phyloP scores from a whole-genome alignment of 2,329 filamentous ascomycete species.

The Aspergillus udagawae region DNA sequence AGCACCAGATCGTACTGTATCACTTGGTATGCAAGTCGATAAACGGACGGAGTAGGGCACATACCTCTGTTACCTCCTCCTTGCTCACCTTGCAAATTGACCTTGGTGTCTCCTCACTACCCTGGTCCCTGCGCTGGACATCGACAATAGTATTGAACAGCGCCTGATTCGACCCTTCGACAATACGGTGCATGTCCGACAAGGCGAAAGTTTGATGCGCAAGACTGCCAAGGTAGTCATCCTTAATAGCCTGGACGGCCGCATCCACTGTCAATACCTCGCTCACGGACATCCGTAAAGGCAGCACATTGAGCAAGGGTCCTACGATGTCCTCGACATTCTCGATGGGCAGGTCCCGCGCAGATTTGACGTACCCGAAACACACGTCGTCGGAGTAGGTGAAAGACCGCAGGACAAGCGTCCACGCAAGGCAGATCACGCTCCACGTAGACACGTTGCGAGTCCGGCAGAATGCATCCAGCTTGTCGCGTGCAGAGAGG shows the following conservation, averaged over 20 bases:
- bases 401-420: conserved; percentile 33
- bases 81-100: neutral
- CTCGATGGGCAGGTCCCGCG: conserved; percentile 35
- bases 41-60: no score
- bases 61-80: neutral
- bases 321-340: conserved; percentile 35
- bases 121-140: neutral
- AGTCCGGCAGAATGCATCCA: conserved; percentile 7
- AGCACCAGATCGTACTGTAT: neutral
- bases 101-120: neutral
- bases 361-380: conserved; percentile 40
- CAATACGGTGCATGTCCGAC: conserved; percentile 5
- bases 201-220: conserved; percentile 4
- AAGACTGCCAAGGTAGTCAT: conserved; percentile 1
- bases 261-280: neutral
- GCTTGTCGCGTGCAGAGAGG: neutral
- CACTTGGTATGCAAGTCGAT: no score
- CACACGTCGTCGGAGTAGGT: conserved; percentile 35
- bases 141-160: conserved; percentile 11
- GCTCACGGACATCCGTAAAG: conserved; percentile 6
- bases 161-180: neutral
- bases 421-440: conserved; percentile 38
- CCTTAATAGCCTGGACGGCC: neutral
- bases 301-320: conserved; percentile 23
- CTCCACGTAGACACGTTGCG: conserved; percentile 23